phyloP scores from a whole-genome alignment of 2,329 filamentous ascomycete species.

The Cercospora janseana region DNA sequence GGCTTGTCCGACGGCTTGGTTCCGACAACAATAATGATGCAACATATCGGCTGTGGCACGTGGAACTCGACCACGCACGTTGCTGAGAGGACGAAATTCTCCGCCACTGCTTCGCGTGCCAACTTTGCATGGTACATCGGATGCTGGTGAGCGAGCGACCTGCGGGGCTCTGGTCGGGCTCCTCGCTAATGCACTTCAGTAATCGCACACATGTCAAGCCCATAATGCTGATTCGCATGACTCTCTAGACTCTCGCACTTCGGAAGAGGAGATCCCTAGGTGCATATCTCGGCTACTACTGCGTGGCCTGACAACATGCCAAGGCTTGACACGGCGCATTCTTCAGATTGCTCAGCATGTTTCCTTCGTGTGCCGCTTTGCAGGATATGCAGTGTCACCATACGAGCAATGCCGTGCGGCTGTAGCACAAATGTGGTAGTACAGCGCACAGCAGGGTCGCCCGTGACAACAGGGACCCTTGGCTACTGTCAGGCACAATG shows the following conservation, averaged over 20 bases:
- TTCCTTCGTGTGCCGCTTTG: background rate
- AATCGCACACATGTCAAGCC: background rate
- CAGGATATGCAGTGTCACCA: background rate
- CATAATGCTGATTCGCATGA: background rate
- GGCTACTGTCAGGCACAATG: no score
- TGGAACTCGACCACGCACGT: background rate
- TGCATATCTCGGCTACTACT: background rate
- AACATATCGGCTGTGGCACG: background rate
- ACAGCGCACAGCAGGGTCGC: no score
- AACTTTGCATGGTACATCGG: no score
- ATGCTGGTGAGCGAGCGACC: no score
- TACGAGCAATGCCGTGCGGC: no score
- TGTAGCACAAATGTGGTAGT: no score
- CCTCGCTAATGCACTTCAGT: background rate
- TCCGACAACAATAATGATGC: background rate
- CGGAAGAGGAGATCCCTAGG: conserved; percentile 3
- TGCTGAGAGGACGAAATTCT: no score
- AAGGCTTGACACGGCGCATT: background rate
- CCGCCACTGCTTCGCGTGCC: no score
- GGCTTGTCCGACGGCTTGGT: background rate
- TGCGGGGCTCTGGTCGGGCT: no score
- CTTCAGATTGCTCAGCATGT: no score
- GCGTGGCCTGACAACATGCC: background rate
- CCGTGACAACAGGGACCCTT: no score
- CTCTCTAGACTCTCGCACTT: background rate